Base-by-base conservation (phyloP, 768 basidiomycete genomes). In the Xerocomellus chrysenteron region DNA sequence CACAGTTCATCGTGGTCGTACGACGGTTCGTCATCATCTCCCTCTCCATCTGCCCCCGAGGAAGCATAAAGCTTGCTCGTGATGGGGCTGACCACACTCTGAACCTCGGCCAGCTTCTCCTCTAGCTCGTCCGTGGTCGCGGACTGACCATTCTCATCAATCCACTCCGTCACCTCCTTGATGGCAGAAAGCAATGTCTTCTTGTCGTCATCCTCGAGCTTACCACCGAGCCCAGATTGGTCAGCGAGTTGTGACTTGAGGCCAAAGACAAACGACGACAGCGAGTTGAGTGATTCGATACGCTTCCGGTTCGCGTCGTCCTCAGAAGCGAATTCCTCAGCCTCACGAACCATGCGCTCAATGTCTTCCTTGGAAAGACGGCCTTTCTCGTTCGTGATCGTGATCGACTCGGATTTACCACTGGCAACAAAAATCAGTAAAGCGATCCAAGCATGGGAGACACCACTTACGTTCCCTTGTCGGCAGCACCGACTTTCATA, bases 331-430 rank as follows among this genome's bases (percentile, higher is more conserved):
- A 91, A 95, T 67, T 94, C 87, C 80, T 98, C 94, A 5, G 93
- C 94, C 65, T 97, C 94, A 32, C 79, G 83, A 54, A 97, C 90
- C 94, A 96, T 97, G 58, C 93, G 90, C 68, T 97, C 94, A 59
- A 97, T 96, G 58, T 97, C 91, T 58, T 93, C 92, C 63, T 88
- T 86, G 46, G 79, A 82, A 24, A 94, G 85, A 76, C 95, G 91
- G 44, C 92, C 94, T 79, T 94, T 95, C 74, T 96, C 93, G 76
- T 97, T 97, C 65, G 85, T 94, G 76, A 97, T 98, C 39, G 92
- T 94, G 73, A 96, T 92, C 42, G 85, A 88, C 73, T 90, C 86
- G 0, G 87, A 86, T 75, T 94, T 94, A 66, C 90, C 90, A 72
- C 86, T 88, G 12, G 1, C 10, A 2, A 1, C 14, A 42, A 35